Conservation (phyloP, 306 rosid species). For the Rosa multiflora region DNA sequence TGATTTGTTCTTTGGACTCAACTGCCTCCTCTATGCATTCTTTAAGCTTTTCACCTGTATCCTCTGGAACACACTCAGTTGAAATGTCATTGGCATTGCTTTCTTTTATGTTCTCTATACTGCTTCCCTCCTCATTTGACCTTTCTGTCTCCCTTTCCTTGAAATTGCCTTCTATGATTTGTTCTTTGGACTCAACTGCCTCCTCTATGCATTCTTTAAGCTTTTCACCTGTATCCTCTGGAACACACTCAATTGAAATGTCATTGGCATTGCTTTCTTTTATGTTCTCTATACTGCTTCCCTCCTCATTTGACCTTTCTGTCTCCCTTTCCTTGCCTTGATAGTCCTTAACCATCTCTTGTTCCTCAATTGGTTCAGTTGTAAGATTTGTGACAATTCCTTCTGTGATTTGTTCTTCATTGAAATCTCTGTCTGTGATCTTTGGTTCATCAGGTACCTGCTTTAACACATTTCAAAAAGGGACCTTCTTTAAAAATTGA, state of each 20-base stretch:
- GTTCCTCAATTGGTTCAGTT: constrained; percentile 12
- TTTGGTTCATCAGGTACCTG: constrained; percentile 6
- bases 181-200: constrained; percentile 13
- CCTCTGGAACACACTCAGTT: constrained; percentile 16
- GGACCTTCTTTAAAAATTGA: neutral
- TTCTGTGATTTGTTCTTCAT: constrained; percentile 19
- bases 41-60: neutral
- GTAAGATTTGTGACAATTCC: constrained; percentile 16
- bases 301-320: constrained; percentile 26
- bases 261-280: constrained; percentile 15
- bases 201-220: constrained; percentile 12
- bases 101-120: constrained; percentile 20
- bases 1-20: constrained; percentile 9
- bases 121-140: constrained; percentile 22
- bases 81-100: constrained; percentile 6
- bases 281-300: constrained; percentile 11
- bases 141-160: constrained; percentile 20
- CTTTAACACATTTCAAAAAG: neutral
- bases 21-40: constrained; percentile 18
- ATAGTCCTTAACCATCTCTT: constrained; percentile 16
- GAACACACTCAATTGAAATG: constrained; percentile 5
- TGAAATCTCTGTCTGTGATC: constrained; percentile 6
- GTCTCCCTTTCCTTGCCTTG: constrained; percentile 21
- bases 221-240: constrained; percentile 18
- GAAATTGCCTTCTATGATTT: constrained; percentile 16